phyloP scores from a whole-genome alignment of 2,329 filamentous ascomycete genomes.

The Microcyclospora pomicola region DNA sequence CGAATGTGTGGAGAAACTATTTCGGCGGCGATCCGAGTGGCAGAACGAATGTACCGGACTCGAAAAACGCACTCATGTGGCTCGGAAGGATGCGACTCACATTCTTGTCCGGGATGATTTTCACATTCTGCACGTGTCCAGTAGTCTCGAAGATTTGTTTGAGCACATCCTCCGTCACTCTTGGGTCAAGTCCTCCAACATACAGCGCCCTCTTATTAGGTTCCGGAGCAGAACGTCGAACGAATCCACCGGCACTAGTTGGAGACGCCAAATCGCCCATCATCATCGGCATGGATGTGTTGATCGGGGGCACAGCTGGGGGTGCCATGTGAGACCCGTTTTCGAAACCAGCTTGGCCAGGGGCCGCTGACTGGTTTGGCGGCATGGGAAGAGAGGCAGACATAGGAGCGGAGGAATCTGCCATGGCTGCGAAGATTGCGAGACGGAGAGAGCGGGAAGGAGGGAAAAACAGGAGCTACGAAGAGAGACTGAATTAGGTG shows the following conservation, averaged over 20 bases:
- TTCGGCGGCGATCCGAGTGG: background rate
- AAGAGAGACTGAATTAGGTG: slow-evolving; percentile 7
- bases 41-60: background rate
- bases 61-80: background rate
- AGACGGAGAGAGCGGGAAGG: slow-evolving; percentile 24
- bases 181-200: slow-evolving; percentile 83
- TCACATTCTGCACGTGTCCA: slow-evolving; percentile 94
- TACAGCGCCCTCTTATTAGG: slow-evolving; percentile 97
- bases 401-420: slow-evolving; percentile 52
- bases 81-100: slow-evolving; percentile 42
- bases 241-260: slow-evolving; percentile 61
- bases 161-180: slow-evolving; percentile 90
- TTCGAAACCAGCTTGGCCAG: slow-evolving; percentile 52
- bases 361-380: slow-evolving; percentile 53
- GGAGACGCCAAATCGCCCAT: slow-evolving; percentile 67
- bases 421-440: slow-evolving; percentile 44
- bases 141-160: slow-evolving; percentile 98
- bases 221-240: slow-evolving; percentile 84
- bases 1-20: too few species aligned
- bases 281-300: slow-evolving; percentile 77
- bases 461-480: slow-evolving; percentile 22
- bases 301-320: slow-evolving; percentile 88
- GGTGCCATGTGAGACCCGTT: slow-evolving; percentile 77
- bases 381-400: slow-evolving; percentile 56
- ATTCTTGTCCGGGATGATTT: slow-evolving; percentile 99